Evolutionary conservation across 371 early-diverging fungal species (phyloP).

Genomic region (Rhizopus microsporus): DNA sequence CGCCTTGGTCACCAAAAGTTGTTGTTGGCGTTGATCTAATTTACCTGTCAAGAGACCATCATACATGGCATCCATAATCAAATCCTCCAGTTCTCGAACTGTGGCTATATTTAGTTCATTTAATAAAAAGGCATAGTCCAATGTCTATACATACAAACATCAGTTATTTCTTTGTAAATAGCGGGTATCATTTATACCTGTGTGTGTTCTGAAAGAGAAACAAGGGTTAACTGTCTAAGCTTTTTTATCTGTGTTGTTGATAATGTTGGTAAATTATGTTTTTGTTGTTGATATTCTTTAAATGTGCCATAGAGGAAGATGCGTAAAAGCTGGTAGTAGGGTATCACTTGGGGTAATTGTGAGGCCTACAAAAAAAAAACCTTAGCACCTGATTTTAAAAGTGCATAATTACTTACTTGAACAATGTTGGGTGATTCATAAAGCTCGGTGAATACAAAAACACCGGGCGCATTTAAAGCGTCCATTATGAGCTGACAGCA

Average conservation of each 20-base stretch:
- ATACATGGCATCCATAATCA: constrained; percentile 86
- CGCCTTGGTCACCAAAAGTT: constrained; percentile 76
- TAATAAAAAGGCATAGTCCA: constrained; percentile 66
- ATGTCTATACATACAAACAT: constrained; percentile 40
- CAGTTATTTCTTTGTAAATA: background rate
- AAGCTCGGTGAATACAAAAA: constrained; percentile 82
- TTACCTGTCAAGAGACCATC: constrained; percentile 76
- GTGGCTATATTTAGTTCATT: constrained; percentile 70
- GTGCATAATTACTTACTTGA: constrained; percentile 49
- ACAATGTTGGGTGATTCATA: constrained; percentile 71
- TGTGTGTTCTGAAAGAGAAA: constrained; percentile 65
- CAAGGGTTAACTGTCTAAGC: constrained; percentile 76
- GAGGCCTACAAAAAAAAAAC: constrained; percentile 51
- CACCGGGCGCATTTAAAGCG: constrained; percentile 71
- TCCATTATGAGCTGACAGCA: constrained; percentile 75
- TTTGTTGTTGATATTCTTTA: constrained; percentile 60
- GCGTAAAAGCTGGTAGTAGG: constrained; percentile 61
- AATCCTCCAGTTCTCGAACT: constrained; percentile 81
- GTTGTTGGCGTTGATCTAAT: constrained; percentile 77
- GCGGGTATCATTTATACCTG: constrained; percentile 42
- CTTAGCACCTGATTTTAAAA: background rate
- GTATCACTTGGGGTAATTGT: constrained; percentile 55
- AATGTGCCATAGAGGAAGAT: constrained; percentile 83
- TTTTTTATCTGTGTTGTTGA: constrained; percentile 67
- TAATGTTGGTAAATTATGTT: constrained; percentile 66